Conservation (phyloP, 345 rosid genomes). For the Durio zibethinus region DNA sequence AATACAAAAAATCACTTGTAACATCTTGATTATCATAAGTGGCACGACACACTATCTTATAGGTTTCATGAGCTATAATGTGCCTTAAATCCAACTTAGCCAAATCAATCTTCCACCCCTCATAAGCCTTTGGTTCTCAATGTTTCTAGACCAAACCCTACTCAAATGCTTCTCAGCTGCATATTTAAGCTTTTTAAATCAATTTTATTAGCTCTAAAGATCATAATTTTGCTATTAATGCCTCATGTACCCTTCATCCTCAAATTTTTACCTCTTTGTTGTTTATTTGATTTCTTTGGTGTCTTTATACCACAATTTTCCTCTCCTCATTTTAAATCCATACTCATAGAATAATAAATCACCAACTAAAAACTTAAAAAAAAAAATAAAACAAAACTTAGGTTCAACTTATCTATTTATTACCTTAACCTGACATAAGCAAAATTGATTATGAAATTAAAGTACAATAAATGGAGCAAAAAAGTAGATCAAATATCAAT, state of each 20-base stretch:
- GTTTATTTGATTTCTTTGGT: conserved; percentile 17
- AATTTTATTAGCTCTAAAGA: conserved; percentile 71
- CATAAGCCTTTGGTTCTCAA: conserved; percentile 52
- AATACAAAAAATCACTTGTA: conserved; percentile 48
- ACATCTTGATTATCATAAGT: conserved; percentile 72
- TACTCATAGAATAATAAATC: conserved; percentile 15
- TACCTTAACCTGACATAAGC: neutral
- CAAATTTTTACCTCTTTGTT: conserved; percentile 24
- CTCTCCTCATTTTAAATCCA: conserved; percentile 45
- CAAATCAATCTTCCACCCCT: conserved; percentile 94
- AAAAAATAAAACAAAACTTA: too few relatives aligned
- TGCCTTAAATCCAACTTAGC: conserved; percentile 57
- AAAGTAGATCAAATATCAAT: neutral
- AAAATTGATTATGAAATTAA: neutral
- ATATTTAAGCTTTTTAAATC: conserved; percentile 84
- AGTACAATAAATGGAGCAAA: neutral
- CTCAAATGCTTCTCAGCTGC: conserved; percentile 87
- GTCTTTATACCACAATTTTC: conserved; percentile 27
- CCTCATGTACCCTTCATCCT: conserved; percentile 46
- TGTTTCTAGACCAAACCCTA: conserved; percentile 72
- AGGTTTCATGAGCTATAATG: conserved; percentile 75
- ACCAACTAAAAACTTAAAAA: conserved; percentile 8
- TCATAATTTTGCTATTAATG: conserved; percentile 59
- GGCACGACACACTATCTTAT: conserved; percentile 75
- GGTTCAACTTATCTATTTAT: neutral